Evolutionary conservation across 2,329 filamentous ascomycete species (phyloP), one percentile per base, ranked within the genome.

Genomic region (Monosporascus sp.): DNA sequence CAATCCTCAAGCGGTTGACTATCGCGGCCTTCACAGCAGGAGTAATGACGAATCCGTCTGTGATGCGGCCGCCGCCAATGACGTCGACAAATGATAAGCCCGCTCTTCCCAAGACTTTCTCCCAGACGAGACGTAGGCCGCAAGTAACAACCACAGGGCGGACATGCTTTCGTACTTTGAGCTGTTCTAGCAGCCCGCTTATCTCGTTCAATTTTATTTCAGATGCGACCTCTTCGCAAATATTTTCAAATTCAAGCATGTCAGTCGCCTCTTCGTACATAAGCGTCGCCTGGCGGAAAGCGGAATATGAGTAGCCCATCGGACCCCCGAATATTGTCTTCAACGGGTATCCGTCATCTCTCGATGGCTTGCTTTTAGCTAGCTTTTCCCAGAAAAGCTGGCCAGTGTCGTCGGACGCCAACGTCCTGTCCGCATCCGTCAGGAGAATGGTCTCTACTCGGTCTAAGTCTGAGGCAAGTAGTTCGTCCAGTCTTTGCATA

Each of bases 351-450:
- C 7, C 17, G 51, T 52, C 15, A 15, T 18, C 18, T 2, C 11
- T 18, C 18, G 20, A 37, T 3, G 17, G 6, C 7, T n/a, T 8
- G 3, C 17, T 4, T 20, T 22, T 25, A 15, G 37, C 20, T 14
- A 14, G 22, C 8, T 37, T 15, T 24, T 18, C 35, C 61, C 45
- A 5, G 52, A 56, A 15, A 6, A 38, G 60, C 18, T 70, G 51
- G 0, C 78, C 76, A 5, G 75, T 77, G 55, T 86, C 82, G 14
- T 73, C 57, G 1, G 73, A 52, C 5, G 73, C 65, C 50, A 88
- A 63, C 0, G 82, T 87, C 56, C 67, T 78, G 62, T 87, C 82
- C 0, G 67, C 83, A 55, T 87, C 83, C 2, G 87, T 47, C 0
- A 85, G 74, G 17, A 87, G 49, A 46, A 81, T 65, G 0, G 71